Conservation (phyloP, 1,284 basidiomycete genomes). For the Leccinum brunneo-olivaceum region DNA sequence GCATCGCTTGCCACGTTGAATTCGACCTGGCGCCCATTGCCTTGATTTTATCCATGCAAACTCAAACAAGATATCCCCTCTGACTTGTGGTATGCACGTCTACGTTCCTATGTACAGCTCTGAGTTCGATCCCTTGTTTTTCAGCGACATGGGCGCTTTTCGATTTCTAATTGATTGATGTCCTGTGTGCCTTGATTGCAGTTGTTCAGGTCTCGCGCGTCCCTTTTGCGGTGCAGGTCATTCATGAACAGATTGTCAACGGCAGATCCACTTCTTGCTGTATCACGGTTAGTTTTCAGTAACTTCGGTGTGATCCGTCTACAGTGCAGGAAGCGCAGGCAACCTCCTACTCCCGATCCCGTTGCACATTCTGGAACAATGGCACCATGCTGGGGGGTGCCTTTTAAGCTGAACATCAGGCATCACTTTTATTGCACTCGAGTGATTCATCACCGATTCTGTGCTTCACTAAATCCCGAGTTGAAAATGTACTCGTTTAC, state of each 20-base stretch:
- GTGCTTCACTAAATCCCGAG: neutral
- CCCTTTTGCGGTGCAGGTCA: conserved; percentile 8
- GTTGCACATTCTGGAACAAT: conserved; percentile 8
- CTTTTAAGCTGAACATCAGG: conserved; percentile 9
- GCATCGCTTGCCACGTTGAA: conserved; percentile 8
- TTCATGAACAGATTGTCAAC: neutral
- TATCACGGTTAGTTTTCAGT: conserved; percentile 1
- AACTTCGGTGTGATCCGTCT: conserved; percentile 8
- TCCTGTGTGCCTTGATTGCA: conserved; percentile 1
- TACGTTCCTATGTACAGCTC: neutral
- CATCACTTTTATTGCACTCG: neutral
- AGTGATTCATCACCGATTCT: neutral
- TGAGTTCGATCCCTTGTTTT: neutral
- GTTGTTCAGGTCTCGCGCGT: neutral
- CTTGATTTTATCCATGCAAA: conserved; percentile 4
- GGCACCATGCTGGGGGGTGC: neutral
- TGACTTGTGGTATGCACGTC: conserved; percentile 2
- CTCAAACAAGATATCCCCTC: conserved; percentile 2
- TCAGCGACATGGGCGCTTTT: neutral
- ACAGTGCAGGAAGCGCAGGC: conserved; percentile 1
- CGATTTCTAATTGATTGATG: neutral
- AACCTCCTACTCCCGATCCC: conserved; percentile 10
- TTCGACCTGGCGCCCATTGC: neutral
- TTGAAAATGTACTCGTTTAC: conserved; percentile 9
- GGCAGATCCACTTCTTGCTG: conserved; percentile 13